Percentiles rank a stretch among this genome's conserved stretches.
phyloP scores from a whole-genome alignment of 1,284 basidiomycete genomes.

The Ceratobasidium sp. region DNA sequence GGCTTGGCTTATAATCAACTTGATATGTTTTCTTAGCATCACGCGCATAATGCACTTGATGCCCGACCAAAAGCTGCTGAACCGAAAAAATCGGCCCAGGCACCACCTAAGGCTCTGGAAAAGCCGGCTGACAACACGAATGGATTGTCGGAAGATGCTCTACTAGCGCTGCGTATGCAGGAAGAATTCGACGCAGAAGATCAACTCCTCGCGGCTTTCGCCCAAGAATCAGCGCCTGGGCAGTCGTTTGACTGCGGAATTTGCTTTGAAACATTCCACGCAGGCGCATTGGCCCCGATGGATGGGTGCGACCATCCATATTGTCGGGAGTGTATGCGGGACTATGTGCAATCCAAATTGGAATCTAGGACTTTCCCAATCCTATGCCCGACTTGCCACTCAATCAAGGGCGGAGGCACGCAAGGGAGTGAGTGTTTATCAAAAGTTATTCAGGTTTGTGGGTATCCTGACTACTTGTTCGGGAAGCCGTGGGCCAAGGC shows the following conservation, averaged over 20 bases:
- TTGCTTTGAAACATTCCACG: constrained; percentile 64
- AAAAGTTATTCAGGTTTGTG: not conserved
- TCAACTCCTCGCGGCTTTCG: constrained; percentile 56
- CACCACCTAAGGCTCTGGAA: not conserved
- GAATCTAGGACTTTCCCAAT: constrained; percentile 68
- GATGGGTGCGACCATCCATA: constrained; percentile 65
- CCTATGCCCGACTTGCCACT: constrained; percentile 65
- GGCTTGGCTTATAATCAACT: not conserved
- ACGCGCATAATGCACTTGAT: constrained; percentile 19
- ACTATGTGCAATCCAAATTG: constrained; percentile 62
- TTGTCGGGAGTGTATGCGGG: constrained; percentile 65
- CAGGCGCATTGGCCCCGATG: constrained; percentile 62
- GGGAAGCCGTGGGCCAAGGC: constrained; percentile 59
- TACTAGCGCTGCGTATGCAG: constrained; percentile 58
- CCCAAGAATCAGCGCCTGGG: constrained; percentile 55
- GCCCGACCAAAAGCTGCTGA: constrained; percentile 1
- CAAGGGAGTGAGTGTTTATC: constrained; percentile 57
- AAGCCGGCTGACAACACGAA: constrained; percentile 44
- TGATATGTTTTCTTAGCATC: not conserved
- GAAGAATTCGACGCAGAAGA: constrained; percentile 62
- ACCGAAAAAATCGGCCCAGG: not conserved
- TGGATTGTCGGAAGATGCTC: constrained; percentile 47
- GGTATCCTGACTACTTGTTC: not conserved
- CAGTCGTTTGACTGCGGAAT: constrained; percentile 65
- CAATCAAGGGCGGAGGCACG: constrained; percentile 48